Conservation (phyloP, 129 eudicot genomes). For the Smallanthus sonchifolius region DNA sequence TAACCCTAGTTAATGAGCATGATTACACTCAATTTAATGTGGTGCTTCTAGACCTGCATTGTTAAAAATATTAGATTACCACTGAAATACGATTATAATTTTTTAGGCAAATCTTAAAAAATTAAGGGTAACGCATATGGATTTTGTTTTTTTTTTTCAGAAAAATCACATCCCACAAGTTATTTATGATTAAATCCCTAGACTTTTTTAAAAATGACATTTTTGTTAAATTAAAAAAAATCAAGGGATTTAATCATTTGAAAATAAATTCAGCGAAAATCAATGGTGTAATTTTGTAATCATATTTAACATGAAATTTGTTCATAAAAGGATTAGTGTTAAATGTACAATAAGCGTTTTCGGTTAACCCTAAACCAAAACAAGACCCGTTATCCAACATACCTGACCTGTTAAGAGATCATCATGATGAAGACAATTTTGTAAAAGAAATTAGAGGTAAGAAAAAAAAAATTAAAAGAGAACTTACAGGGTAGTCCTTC, state of each 20-base stretch:
- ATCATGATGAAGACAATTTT: not conserved
- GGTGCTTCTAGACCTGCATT: slow-evolving; percentile 47
- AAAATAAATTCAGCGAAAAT: not conserved
- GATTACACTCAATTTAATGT: too few species aligned
- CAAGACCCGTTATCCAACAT: not conserved
- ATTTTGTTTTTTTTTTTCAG: too few species aligned
- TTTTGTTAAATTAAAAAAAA: not conserved
- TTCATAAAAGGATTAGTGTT: not conserved
- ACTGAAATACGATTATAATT: not conserved
- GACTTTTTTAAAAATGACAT: not conserved
- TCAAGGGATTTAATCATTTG: not conserved
- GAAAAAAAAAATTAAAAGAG: too few species aligned
- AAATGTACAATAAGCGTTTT: not conserved
- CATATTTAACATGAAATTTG: not conserved
- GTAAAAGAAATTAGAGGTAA: not conserved
- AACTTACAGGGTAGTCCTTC: slow-evolving; percentile 64
- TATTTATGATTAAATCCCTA: not conserved
- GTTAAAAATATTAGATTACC: not conserved
- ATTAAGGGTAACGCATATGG: too few species aligned
- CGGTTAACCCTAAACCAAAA: not conserved
- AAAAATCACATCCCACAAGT: too few species aligned
- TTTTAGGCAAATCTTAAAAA: not conserved
- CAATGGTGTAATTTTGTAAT: not conserved
- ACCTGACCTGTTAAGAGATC: too few species aligned
- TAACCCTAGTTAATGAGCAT: too few species aligned